Percentiles rank a stretch among this genome's conserved stretches.
phyloP scores from a whole-genome alignment of 352 stramenopile species.

The Globisporangium uncinulatum region DNA sequence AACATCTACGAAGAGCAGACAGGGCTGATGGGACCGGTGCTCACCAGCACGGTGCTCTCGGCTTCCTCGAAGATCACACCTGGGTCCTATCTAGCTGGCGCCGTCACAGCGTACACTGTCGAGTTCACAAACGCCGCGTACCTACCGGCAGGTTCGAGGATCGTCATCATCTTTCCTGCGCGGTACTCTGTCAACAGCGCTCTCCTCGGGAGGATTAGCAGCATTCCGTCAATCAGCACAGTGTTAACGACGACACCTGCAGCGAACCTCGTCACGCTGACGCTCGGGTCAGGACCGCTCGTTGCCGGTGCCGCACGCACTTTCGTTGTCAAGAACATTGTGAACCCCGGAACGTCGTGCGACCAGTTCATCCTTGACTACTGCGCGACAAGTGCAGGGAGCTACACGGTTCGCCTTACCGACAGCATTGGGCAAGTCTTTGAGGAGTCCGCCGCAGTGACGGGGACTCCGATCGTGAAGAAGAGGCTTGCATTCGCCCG shows the following conservation, averaged over 20 bases:
- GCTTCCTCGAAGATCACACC: conserved; percentile 29
- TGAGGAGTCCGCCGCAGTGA: conserved; percentile 28
- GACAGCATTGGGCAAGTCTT: conserved; percentile 38
- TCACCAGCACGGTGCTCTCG: conserved; percentile 23
- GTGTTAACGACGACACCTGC: conserved; percentile 11
- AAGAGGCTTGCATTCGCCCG: conserved; percentile 43
- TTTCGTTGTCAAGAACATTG: conserved; percentile 38
- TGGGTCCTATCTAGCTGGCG: conserved; percentile 34
- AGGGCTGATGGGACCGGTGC: conserved; percentile 16
- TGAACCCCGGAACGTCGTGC: conserved; percentile 55
- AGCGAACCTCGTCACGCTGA: conserved; percentile 18
- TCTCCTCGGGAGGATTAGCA: conserved; percentile 18
- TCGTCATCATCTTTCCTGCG: conserved; percentile 40
- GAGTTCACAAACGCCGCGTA: conserved; percentile 44
- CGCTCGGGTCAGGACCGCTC: conserved; percentile 26
- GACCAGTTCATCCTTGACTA: conserved; percentile 53
- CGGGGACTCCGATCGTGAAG: conserved; percentile 61
- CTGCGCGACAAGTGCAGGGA: conserved; percentile 32
- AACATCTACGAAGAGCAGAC: conserved; percentile 37
- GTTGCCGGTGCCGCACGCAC: conserved; percentile 24
- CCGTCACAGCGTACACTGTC: conserved; percentile 30
- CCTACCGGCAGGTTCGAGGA: conserved; percentile 23
- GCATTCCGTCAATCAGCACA: conserved; percentile 29
- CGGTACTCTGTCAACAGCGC: conserved; percentile 28
- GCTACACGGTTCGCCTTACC: conserved; percentile 31